Conservation (phyloP, 2,329 filamentous ascomycete genomes). For the Ophioceras dolichostomum region DNA sequence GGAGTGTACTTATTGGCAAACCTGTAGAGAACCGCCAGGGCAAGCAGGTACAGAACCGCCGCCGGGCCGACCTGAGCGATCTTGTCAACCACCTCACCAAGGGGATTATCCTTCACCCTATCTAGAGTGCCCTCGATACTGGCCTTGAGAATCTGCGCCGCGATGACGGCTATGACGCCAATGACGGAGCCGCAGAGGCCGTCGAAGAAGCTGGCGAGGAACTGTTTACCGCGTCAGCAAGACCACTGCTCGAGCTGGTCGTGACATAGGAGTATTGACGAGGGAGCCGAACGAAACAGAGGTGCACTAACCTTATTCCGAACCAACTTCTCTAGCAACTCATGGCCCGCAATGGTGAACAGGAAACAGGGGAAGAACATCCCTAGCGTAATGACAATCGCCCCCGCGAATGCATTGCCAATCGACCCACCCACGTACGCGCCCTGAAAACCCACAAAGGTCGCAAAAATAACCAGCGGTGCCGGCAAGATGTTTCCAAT, state of each 20-base stretch:
- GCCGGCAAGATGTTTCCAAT: constrained; percentile 20
- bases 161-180: constrained; percentile 18
- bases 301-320: constrained; percentile 17
- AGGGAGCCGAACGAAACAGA: background rate
- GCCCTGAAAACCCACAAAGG: constrained; percentile 19
- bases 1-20: constrained; percentile 16
- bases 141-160: constrained; percentile 16
- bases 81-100: constrained; percentile 5
- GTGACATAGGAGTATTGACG: background rate
- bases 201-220: constrained; percentile 18
- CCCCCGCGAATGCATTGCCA: constrained; percentile 18
- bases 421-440: constrained; percentile 13
- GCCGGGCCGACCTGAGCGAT: constrained; percentile 12
- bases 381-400: constrained; percentile 18
- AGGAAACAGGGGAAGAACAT: constrained; percentile 21
- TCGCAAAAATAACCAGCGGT: constrained; percentile 19
- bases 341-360: constrained; percentile 19
- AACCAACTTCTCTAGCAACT: constrained; percentile 17
- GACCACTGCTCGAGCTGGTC: background rate
- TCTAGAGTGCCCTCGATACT: constrained; percentile 12
- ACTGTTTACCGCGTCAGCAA: constrained; percentile 9
- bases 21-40: constrained; percentile 15
- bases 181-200: constrained; percentile 18
- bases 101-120: constrained; percentile 5
- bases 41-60: constrained; percentile 13